Evolutionary conservation across 2,329 filamentous ascomycete genomes (phyloP).

Genomic region (Sporothrix humicola): DNA sequence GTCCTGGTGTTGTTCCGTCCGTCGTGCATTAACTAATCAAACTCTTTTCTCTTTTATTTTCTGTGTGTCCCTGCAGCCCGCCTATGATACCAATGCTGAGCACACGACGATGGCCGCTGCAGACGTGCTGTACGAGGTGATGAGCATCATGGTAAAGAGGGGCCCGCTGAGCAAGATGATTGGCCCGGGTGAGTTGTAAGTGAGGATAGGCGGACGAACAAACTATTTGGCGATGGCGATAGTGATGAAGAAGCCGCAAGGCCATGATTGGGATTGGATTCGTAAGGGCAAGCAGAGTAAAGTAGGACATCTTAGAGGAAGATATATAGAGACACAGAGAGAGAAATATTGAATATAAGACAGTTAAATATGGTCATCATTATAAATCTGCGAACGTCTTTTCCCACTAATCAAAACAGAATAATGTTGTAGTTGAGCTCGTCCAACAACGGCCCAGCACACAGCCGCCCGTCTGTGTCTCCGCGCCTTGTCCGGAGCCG

Average conservation of each 20-base stretch:
- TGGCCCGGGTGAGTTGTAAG: constrained; percentile 20
- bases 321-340: too few relatives aligned
- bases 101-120: constrained; percentile 76
- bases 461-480: constrained; percentile 25
- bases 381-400: too few relatives aligned
- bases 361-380: too few relatives aligned
- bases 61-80: constrained; percentile 51
- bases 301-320: too few relatives aligned
- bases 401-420: constrained; percentile 21
- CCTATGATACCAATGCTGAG: constrained; percentile 75
- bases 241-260: too few relatives aligned
- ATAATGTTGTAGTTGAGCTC: constrained; percentile 33
- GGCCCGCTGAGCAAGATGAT: constrained; percentile 63
- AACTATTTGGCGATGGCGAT: too few relatives aligned
- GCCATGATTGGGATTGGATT: too few relatives aligned
- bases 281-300: too few relatives aligned
- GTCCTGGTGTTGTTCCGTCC: too few relatives aligned
- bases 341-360: too few relatives aligned
- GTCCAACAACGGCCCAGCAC: constrained; percentile 21
- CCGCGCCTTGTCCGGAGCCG: constrained; percentile 29
- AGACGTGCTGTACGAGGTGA: constrained; percentile 75
- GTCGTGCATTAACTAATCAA: not conserved
- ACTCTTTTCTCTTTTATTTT: not conserved
- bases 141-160: constrained; percentile 82
- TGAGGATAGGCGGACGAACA: not conserved